Conservation (phyloP, 768 basidiomycete genomes). For the Harrya chromipes region DNA sequence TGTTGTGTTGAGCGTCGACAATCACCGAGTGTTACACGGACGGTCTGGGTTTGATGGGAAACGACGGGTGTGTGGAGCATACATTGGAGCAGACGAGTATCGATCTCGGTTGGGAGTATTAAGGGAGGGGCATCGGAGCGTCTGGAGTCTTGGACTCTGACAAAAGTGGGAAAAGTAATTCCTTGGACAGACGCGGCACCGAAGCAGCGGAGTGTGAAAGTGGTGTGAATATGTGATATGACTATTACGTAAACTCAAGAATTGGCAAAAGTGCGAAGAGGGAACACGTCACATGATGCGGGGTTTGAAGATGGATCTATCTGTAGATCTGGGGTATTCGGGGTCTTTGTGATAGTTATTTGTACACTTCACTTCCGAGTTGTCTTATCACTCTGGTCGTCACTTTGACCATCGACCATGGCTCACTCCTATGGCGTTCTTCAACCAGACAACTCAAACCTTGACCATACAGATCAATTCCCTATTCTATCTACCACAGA, state of each 20-base stretch:
- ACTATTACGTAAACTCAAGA: background rate
- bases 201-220: conserved; percentile 14
- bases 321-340: conserved; percentile 17
- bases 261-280: conserved; percentile 25
- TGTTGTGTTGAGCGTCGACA: conserved; percentile 89
- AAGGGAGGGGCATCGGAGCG: conserved; percentile 50
- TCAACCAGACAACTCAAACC: conserved; percentile 10
- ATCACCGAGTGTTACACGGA: conserved; percentile 92
- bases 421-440: conserved; percentile 19
- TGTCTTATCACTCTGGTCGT: conserved; percentile 13
- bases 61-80: conserved; percentile 94
- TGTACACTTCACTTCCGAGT: conserved; percentile 17
- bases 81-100: conserved; percentile 90
- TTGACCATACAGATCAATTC: conserved; percentile 7
- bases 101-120: conserved; percentile 72
- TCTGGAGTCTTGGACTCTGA: conserved; percentile 60
- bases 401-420: conserved; percentile 8
- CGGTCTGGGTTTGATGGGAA: conserved; percentile 87
- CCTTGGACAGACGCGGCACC: conserved; percentile 14
- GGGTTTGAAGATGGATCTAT: conserved; percentile 15
- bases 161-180: background rate
- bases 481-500: conserved; percentile 40
- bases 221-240: background rate
- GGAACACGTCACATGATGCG: background rate
- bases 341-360: conserved; percentile 19